A percentile compares a stretch with the other conserved stretches of the same genome.
phyloP scores from a whole-genome alignment of 768 basidiomycete genomes.

The Suillus subalutaceus region DNA sequence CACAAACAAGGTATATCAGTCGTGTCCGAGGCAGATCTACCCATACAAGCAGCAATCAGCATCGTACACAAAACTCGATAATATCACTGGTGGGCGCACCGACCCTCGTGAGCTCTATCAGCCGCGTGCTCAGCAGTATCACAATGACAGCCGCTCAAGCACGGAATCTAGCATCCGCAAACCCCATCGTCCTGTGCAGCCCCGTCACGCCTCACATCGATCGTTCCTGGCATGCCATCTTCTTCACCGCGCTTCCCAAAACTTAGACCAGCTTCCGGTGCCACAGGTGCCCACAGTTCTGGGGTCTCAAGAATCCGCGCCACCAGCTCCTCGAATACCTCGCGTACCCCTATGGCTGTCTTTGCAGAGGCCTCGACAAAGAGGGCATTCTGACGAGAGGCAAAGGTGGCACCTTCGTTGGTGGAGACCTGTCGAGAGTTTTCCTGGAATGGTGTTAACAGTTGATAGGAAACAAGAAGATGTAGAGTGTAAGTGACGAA shows the following conservation, averaged over 20 bases:
- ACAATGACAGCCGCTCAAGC: neutral
- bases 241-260: constrained; percentile 16
- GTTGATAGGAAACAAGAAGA: neutral
- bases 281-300: constrained; percentile 66
- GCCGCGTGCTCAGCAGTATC: neutral
- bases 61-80: neutral
- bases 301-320: constrained; percentile 82
- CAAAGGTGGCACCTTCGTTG: constrained; percentile 79
- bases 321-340: constrained; percentile 79
- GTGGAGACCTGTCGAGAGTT: constrained; percentile 86
- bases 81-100: neutral
- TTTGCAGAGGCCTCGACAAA: constrained; percentile 96
- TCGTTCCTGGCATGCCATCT: constrained; percentile 46
- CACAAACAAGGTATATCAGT: constrained; percentile 4
- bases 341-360: constrained; percentile 81
- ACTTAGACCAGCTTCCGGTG: constrained; percentile 18
- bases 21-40: neutral
- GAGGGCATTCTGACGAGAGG: constrained; percentile 75
- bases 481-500: neutral
- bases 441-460: constrained; percentile 52
- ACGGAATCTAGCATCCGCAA: constrained; percentile 2
- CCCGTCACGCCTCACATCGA: constrained; percentile 30
- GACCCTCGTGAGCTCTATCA: neutral
- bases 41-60: neutral
- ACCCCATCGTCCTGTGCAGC: neutral